Evolutionary conservation across 2,329 filamentous ascomycete species (phyloP), one percentile per base, ranked within the genome.

Genomic region (Cordyceps fumosorosea): DNA sequence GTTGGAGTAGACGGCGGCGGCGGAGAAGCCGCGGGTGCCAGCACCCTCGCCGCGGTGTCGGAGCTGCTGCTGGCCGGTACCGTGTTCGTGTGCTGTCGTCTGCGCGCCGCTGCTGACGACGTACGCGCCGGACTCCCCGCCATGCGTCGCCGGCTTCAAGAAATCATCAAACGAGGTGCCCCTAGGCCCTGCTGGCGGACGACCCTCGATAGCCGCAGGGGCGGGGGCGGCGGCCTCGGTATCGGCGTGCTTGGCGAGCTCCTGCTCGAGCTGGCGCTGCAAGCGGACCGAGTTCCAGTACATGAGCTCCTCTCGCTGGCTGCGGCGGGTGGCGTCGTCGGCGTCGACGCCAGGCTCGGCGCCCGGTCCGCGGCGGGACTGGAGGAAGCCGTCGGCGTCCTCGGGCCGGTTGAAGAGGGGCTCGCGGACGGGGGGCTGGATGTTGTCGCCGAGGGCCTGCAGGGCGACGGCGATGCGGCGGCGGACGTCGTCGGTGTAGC

Each of bases 341-440:
- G 84, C 85, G 40, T 86, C 85, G 24, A 87, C 80, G 18, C 77
- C 81, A 1, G 75, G 69, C 37, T 81, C 77, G 56, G 73, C 74
- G 20, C 74, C 74, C 4, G 67, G 66, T 22, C 72, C 75, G 29
- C 76, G 75, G n/a, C 78, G 75, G 10, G 83, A 84, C 67, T 80
- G 74, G 62, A 86, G 69, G 69, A 88, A 88, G 10, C 84, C 85
- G 60, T 87, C 81, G 62, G 85, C 85, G 71, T 88, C 85, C 70
- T 88, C 85, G 57, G 85, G 85, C 14, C 85, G 77, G 70, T 88
- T 88, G 73, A 87, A 87, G 32, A 82, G 73, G 62, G 85, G 85
- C 66, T 83, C 75, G 34, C 76, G 73, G 50, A 73, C 68, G 62
- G 78, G 73, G 3, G 81, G 79, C 53, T 78, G 75, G 71, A 86